A percentile compares a stretch with the other conserved stretches of the same genome.
Evolutionary conservation across 2,329 filamentous ascomycete species (phyloP).

Genomic region (Polychaeton citri): DNA sequence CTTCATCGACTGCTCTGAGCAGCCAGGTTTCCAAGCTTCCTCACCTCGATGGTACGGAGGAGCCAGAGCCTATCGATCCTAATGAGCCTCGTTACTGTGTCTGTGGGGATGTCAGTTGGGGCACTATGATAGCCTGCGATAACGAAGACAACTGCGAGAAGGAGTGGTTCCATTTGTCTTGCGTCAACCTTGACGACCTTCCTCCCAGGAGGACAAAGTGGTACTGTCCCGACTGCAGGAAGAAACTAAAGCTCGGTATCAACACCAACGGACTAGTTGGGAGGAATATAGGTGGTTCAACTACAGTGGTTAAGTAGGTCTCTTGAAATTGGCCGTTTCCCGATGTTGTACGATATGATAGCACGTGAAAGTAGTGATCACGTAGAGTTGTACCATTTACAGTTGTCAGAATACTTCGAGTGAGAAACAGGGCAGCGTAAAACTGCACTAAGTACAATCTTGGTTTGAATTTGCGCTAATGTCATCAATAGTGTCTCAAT

Average conservation of each 20-base stretch:
- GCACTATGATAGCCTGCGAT: conserved; percentile 73
- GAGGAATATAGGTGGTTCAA: conserved; percentile 1
- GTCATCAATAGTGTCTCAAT: too few relatives aligned
- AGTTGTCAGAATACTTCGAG: too few relatives aligned
- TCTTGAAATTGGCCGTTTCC: too few relatives aligned
- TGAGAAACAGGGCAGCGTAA: too few relatives aligned
- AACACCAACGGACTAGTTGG: conserved; percentile 18
- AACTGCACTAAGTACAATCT: too few relatives aligned
- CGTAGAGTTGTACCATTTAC: too few relatives aligned
- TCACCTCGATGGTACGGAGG: background rate
- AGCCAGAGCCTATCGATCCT: conserved; percentile 46
- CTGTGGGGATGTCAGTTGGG: conserved; percentile 68
- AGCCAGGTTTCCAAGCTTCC: conserved; percentile 1
- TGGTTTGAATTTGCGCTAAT: too few relatives aligned
- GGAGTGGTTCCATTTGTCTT: conserved; percentile 77
- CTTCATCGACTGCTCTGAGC: conserved; percentile 1
- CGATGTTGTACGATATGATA: too few relatives aligned
- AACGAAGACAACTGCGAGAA: conserved; percentile 64
- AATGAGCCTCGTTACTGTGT: conserved; percentile 65
- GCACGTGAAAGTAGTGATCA: too few relatives aligned
- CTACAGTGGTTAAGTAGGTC: too few relatives aligned
- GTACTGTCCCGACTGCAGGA: conserved; percentile 69
- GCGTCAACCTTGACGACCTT: conserved; percentile 55
- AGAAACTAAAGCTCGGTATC: conserved; percentile 26
- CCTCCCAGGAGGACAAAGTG: conserved; percentile 65